A percentile compares a stretch with the other conserved stretches of the same genome.
Conservation (phyloP, 1,284 basidiomycete genomes). For the Malassezia arunalokei region DNA sequence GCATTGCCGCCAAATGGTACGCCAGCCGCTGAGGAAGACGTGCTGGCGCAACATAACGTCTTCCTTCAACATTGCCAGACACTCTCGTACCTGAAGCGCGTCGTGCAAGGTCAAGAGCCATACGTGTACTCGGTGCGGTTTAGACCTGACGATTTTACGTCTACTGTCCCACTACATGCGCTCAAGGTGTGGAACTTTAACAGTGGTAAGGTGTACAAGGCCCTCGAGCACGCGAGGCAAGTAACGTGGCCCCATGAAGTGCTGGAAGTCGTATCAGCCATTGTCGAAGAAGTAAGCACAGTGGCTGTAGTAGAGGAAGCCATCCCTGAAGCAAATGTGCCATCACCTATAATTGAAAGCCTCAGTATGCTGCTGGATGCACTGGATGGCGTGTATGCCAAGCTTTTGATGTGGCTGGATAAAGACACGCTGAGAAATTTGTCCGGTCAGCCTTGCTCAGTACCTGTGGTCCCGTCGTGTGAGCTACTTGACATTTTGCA, state of each 20-base stretch:
- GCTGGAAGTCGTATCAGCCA: neutral
- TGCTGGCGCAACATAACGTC: neutral
- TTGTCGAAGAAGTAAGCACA: neutral
- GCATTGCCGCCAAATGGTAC: neutral
- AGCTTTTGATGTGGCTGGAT: conserved; percentile 11
- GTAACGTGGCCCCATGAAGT: neutral
- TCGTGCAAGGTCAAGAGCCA: conserved; percentile 1
- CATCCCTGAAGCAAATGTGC: neutral
- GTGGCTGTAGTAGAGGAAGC: neutral
- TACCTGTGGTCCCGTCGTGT: neutral
- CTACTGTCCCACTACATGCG: neutral
- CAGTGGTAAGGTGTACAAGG: neutral
- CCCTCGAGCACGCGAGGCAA: neutral
- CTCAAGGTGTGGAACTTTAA: conserved; percentile 2
- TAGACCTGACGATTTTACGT: neutral
- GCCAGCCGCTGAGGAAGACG: neutral
- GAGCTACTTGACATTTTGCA: neutral
- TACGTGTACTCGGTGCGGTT: conserved; percentile 10
- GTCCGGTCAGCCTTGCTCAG: neutral
- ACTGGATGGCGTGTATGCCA: conserved; percentile 9
- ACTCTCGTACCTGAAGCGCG: conserved; percentile 4
- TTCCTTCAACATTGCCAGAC: conserved; percentile 3
- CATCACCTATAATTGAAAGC: neutral
- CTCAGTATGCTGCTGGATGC: conserved; percentile 1
- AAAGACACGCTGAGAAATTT: neutral